Evolutionary conservation across 495 filamentous ascomycete species (phyloP).

Genomic region (Xylaria acuta): DNA sequence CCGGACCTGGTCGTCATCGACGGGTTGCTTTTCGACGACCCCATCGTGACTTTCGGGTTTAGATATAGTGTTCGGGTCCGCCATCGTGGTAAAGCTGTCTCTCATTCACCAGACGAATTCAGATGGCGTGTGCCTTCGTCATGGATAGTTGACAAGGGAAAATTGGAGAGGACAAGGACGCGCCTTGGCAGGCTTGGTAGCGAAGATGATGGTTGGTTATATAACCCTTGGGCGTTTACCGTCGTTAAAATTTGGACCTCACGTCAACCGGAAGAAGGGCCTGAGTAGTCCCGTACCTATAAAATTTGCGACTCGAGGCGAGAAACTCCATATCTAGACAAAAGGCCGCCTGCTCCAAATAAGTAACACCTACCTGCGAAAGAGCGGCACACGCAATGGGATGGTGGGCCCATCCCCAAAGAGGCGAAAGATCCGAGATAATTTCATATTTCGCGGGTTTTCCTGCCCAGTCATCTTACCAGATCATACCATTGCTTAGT

Average conservation of each 20-base stretch:
- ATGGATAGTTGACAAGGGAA: not conserved
- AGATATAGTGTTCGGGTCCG: not conserved
- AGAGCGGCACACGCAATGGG: not conserved
- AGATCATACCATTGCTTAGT: not conserved
- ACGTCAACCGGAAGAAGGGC: not conserved
- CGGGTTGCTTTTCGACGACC: conserved; percentile 4
- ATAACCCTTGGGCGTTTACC: not conserved
- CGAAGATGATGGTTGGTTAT: not conserved
- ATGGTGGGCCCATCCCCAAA: not conserved
- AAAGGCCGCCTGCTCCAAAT: not conserved
- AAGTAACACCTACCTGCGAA: no score
- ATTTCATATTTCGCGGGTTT: not conserved
- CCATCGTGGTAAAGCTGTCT: conserved; percentile 8
- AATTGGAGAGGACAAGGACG: not conserved
- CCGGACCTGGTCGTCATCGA: not conserved
- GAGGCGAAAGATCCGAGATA: not conserved
- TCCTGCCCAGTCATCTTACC: not conserved
- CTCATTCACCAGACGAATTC: not conserved
- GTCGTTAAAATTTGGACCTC: not conserved
- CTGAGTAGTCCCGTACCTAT: not conserved
- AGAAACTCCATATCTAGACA: not conserved
- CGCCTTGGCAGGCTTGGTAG: not conserved
- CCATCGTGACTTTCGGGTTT: not conserved
- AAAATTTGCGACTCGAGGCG: not conserved
- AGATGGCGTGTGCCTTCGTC: not conserved